phyloP scores from a whole-genome alignment of 169 alveolate species.

The Hepatocystis sp. region DNA sequence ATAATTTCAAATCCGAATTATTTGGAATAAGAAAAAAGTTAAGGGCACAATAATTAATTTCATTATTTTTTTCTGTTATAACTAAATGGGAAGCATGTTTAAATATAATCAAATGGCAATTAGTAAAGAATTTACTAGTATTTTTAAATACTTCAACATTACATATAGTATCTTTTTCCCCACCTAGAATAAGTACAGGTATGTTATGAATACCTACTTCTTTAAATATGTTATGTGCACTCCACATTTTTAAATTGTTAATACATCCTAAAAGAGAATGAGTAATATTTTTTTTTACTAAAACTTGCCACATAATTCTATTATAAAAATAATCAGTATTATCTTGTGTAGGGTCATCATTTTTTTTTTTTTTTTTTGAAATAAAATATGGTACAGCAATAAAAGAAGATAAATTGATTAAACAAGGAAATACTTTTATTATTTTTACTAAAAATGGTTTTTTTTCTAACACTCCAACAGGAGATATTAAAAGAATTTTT shows the following conservation, averaged over 20 bases:
- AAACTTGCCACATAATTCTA: conserved; percentile 83
- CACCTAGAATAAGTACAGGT: conserved; percentile 59
- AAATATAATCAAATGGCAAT: conserved; percentile 68
- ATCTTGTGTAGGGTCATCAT: conserved; percentile 24
- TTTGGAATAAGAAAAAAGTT: conserved; percentile 59
- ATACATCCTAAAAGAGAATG: conserved; percentile 80
- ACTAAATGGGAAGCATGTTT: conserved; percentile 73
- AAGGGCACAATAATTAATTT: conserved; percentile 40
- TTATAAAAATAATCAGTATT: conserved; percentile 72
- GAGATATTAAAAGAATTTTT: conserved; percentile 82
- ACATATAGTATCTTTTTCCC: conserved; percentile 71
- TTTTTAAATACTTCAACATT: conserved; percentile 48
- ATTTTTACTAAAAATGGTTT: conserved; percentile 75
- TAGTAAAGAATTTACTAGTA: conserved; percentile 29
- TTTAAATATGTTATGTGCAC: conserved; percentile 77
- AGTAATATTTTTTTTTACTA: conserved; percentile 79
- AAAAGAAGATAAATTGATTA: conserved; percentile 75
- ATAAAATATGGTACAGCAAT: conserved; percentile 62
- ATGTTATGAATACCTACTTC: conserved; percentile 75
- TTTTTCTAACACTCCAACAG: conserved; percentile 84
- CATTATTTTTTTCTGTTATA: conserved; percentile 34
- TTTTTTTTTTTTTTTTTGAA: conserved; percentile 21
- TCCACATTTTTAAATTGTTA: conserved; percentile 86
- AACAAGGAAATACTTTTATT: conserved; percentile 78
- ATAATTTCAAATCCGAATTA: conserved; percentile 29